Percentiles rank a stretch among this genome's conserved stretches.
Evolutionary conservation across 1,284 basidiomycete species (phyloP).

Genomic region (Apiotrichum sp.): DNA sequence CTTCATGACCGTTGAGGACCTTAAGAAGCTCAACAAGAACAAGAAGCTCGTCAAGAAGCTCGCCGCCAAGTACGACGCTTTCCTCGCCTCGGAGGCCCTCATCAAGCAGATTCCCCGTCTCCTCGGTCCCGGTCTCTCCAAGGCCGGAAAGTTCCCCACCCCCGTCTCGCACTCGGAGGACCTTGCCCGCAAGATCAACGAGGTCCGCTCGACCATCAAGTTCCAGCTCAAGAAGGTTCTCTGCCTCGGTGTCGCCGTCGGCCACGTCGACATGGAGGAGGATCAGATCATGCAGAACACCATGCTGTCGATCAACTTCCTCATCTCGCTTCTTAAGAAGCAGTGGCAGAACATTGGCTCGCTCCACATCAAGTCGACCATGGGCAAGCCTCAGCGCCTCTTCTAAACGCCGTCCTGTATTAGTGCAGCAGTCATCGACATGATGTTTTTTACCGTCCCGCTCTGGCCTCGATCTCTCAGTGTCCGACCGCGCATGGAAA

Average conservation of each 20-base stretch:
- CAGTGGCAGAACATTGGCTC: constrained; percentile 99
- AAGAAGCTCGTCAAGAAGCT: constrained; percentile 99
- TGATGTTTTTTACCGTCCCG: not conserved
- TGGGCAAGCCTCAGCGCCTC: constrained; percentile 95
- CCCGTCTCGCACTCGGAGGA: constrained; percentile 92
- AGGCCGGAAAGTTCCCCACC: constrained; percentile 99
- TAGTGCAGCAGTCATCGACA: not conserved
- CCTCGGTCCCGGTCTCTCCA: constrained; percentile 97
- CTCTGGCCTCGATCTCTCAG: not conserved
- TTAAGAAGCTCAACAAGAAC: constrained; percentile 87
- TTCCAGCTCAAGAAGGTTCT: constrained; percentile 99
- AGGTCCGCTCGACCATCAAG: constrained; percentile 98
- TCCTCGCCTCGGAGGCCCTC: constrained; percentile 93
- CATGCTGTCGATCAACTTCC: constrained; percentile 99
- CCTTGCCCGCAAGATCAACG: constrained; percentile 81
- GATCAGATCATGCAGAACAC: constrained; percentile 95
- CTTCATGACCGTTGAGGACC: constrained; percentile 97
- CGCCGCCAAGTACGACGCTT: constrained; percentile 99
- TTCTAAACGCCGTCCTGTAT: constrained; percentile 56
- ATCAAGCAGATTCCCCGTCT: constrained; percentile 99
- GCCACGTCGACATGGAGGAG: constrained; percentile 95
- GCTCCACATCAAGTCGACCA: constrained; percentile 96
- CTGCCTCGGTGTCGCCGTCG: constrained; percentile 97
- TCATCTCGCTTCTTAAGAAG: constrained; percentile 99
- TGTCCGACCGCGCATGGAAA: constrained; percentile 1